These are phyloP conservation scores for Fraxinus sp. DNA, from an alignment of 305 asterid genomes.

Conservation along the genomic window DNA sequence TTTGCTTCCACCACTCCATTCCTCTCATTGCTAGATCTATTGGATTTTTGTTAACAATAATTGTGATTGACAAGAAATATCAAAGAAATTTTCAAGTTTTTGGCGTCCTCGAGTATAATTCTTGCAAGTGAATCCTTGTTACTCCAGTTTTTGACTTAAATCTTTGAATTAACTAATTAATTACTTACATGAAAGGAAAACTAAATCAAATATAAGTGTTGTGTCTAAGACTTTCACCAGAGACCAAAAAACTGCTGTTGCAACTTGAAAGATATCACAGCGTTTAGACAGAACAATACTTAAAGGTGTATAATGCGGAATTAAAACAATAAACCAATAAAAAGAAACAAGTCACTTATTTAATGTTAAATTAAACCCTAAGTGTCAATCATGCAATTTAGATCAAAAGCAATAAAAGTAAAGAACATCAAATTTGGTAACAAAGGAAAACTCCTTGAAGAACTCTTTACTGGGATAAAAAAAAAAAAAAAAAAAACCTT, in stretches of 20 bases:
- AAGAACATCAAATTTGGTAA: neutral
- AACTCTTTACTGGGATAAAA: too few relatives aligned
- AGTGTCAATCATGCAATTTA: neutral
- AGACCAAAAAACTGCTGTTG: neutral
- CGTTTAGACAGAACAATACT: too few relatives aligned
- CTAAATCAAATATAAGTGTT: neutral
- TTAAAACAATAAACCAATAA: too few relatives aligned
- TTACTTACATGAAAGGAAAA: neutral
- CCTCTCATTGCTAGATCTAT: neutral
- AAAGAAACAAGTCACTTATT: too few relatives aligned
- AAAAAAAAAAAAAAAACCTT: too few relatives aligned
- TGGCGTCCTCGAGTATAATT: neutral
- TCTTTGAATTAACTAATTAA: neutral
- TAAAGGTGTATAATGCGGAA: too few relatives aligned
- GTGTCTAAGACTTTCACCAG: conserved; percentile 11
- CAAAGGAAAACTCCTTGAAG: neutral
- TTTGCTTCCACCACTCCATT: neutral
- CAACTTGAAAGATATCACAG: neutral
- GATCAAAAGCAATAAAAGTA: neutral
- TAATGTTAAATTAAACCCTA: too few relatives aligned
- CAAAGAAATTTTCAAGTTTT: neutral
- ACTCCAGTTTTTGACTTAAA: neutral
- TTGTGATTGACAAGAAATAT: neutral
- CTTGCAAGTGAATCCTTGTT: neutral
- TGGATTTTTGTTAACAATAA: neutral